Conservation (phyloP, 805 yeast genomes). For the Isabelozyma gotoi region DNA sequence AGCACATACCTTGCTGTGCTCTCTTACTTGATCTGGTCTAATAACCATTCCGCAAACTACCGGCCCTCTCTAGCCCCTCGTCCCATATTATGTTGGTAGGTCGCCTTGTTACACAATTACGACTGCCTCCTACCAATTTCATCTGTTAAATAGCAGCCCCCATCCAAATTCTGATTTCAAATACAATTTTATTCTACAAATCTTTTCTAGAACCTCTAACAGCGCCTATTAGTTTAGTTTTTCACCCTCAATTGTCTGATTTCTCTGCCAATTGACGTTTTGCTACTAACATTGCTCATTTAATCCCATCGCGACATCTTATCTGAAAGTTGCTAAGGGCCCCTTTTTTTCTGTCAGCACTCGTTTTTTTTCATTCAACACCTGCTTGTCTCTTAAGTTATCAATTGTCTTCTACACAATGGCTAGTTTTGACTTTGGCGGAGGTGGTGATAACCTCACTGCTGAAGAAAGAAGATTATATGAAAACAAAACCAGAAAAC, state of each 20-base stretch:
- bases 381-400: not conserved
- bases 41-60: not conserved
- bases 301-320: not conserved
- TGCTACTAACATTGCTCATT: not conserved
- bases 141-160: too few relatives aligned
- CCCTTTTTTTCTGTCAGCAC: not conserved
- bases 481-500: conserved; percentile 27
- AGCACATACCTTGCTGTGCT: not conserved
- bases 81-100: not conserved
- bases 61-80: not conserved
- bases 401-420: not conserved
- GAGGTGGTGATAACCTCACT: conserved; percentile 15
- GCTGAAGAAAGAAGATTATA: conserved; percentile 39
- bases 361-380: not conserved
- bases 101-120: not conserved
- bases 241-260: too few relatives aligned
- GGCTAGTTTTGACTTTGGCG: conserved; percentile 2
- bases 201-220: too few relatives aligned
- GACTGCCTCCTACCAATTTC: too few relatives aligned
- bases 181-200: too few relatives aligned
- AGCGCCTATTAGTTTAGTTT: too few relatives aligned
- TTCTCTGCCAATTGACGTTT: not conserved
- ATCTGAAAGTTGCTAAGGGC: not conserved
- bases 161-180: too few relatives aligned
- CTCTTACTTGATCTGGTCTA: not conserved